Conservation (phyloP, 1,139 yeast species). For the Lipomyces yarrowii region DNA sequence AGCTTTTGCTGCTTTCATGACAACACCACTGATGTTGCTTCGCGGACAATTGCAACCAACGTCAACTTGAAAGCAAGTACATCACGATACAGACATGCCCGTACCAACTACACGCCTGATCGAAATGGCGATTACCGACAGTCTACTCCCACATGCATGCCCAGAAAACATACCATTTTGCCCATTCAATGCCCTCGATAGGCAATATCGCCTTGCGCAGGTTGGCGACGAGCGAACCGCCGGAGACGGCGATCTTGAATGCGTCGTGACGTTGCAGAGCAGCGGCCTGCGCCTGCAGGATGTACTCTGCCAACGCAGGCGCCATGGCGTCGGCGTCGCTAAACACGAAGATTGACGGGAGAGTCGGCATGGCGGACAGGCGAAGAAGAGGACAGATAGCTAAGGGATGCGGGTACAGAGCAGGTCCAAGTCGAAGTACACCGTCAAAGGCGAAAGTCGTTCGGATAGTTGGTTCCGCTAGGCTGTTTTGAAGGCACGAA, state of each 20-base stretch:
- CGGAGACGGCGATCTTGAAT: constrained; percentile 88
- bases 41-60: not conserved
- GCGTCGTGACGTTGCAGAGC: constrained; percentile 55
- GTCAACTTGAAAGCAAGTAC: not conserved
- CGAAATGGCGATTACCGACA: not conserved
- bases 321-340: constrained; percentile 68
- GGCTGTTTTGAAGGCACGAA: not conserved
- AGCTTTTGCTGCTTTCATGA: not conserved
- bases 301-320: constrained; percentile 88
- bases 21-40: not conserved
- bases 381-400: not conserved
- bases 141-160: not conserved
- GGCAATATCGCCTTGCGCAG: constrained; percentile 82
- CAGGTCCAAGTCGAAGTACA: not conserved
- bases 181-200: constrained; percentile 75
- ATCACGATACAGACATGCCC: not conserved
- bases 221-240: constrained; percentile 88
- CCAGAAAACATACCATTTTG: constrained; percentile 61
- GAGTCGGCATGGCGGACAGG: constrained; percentile 23
- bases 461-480: not conserved
- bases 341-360: constrained; percentile 33
- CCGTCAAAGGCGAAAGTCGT: not conserved
- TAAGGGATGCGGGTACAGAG: not conserved
- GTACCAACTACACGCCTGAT: not conserved
- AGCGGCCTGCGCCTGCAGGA: constrained; percentile 76